Base-by-base conservation (phyloP, 2,329 filamentous ascomycete genomes). In the Setomelanomma holmii region DNA sequence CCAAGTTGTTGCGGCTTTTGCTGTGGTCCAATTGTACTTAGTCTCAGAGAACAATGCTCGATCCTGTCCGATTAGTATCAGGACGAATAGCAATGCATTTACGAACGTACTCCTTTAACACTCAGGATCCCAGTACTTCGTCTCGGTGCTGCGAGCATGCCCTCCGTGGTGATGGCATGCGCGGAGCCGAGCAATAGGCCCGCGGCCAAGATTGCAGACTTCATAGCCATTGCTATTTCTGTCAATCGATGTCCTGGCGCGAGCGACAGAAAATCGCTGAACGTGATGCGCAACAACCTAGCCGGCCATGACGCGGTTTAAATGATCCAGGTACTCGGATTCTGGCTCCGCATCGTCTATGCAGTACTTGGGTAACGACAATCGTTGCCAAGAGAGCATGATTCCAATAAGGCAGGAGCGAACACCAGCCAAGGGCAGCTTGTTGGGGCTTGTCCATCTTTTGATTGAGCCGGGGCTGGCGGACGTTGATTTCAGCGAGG, bases 1-100 rank as follows among this genome's bases (percentile, higher is more conserved):
- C 70, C 70, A 22, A 79, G 84, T 34, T 84, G 87, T 55, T 85
- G 81, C 43, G 8, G 69, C 53, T 49, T 73, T 71, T 35, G 68
- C 67, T 4, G 65, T 60, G 0, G 68, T 72, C 71, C 71, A 74
- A 40, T 74, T 72, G 58, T 71, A 74, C 33, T 59, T 69, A 5
- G 69, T 69, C n/a, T 69, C 67, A 1, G 67, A 61, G 53, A 72
- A 74, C 6, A 73, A 53, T 22, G 68, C 71, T 49, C 56, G 61
- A 51, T 74, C 68, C 71, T 73, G 20, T 8, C 2, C 17, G 10
- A 30, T 63, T 16, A 66, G 55, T 33, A 41, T 23, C 3, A 1
- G 8, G 2, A 27, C 10, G 11, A 21, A 17, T 27, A 19, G 23
- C 16, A 20, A 10, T 22, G 12, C 4, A 33, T 33, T 19, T 5